Evolutionary conservation across 2,329 filamentous ascomycete species (phyloP).

Genomic region (Ustulina deusta): DNA sequence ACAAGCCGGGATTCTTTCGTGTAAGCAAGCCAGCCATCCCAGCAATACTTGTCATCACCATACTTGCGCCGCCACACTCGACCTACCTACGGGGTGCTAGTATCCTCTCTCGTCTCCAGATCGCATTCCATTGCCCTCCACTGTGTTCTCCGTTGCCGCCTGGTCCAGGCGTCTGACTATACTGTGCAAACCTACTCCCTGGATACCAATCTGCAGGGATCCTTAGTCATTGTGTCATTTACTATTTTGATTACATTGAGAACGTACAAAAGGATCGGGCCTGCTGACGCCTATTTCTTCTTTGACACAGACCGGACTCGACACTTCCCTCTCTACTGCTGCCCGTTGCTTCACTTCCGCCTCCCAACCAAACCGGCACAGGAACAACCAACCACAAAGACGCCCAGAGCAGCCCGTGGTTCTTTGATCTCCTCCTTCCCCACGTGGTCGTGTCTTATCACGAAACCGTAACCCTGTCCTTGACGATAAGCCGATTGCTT

Average conservation of each 20-base stretch:
- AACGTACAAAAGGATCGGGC: conserved; percentile 16
- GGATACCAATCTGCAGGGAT: conserved; percentile 14
- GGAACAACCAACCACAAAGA: conserved; percentile 30
- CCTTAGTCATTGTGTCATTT: conserved; percentile 29
- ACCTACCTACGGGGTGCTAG: conserved; percentile 6
- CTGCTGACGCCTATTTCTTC: conserved; percentile 37
- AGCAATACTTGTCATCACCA: conserved; percentile 10
- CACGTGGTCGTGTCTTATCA: conserved; percentile 17
- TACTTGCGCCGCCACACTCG: conserved; percentile 28
- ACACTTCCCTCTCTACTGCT: conserved; percentile 13
- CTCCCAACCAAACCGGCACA: conserved; percentile 11
- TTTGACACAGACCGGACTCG: conserved; percentile 29
- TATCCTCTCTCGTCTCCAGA: conserved; percentile 8
- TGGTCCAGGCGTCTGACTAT: conserved; percentile 37
- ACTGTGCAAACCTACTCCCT: conserved; percentile 16
- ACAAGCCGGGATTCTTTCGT: conserved; percentile 17
- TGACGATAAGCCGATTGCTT: background rate
- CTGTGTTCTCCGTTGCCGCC: conserved; percentile 27
- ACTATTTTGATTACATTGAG: conserved; percentile 21
- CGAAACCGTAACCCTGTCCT: conserved; percentile 23
- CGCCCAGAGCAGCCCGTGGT: background rate
- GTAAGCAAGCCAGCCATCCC: conserved; percentile 27
- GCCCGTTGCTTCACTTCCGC: conserved; percentile 5
- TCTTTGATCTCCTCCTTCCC: conserved; percentile 25
- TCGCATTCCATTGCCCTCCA: conserved; percentile 33